Percentiles rank a stretch among this genome's conserved stretches.
Evolutionary conservation across 2,329 filamentous ascomycete genomes (phyloP).

Genomic region (Colletotrichum sp.): DNA sequence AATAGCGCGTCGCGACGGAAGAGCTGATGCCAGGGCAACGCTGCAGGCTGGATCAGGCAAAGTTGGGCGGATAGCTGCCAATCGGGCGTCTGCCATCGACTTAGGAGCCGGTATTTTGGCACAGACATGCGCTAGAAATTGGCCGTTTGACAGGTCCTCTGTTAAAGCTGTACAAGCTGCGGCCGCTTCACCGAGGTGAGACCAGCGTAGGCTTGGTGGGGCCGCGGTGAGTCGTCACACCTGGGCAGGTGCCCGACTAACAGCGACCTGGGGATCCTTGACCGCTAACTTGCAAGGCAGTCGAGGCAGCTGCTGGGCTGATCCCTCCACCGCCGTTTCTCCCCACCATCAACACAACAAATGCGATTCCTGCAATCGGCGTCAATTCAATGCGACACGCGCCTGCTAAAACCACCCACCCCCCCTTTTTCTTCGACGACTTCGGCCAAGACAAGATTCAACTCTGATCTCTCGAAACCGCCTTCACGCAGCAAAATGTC

Average conservation of each 20-base stretch:
- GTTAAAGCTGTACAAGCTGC: neutral
- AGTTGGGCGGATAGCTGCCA: neutral
- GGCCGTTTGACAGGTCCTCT: neutral
- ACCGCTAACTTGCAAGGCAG: neutral
- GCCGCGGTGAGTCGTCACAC: neutral
- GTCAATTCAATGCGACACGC: conserved; percentile 10
- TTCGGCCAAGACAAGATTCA: neutral
- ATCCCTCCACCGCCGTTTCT: conserved; percentile 19
- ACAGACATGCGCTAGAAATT: neutral
- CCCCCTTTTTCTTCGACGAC: neutral
- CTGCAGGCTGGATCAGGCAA: neutral
- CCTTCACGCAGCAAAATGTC: conserved; percentile 25
- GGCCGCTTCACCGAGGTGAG: neutral
- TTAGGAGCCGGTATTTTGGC: neutral
- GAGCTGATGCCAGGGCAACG: neutral
- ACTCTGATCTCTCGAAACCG: neutral
- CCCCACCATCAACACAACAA: conserved; percentile 21
- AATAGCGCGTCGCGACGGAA: neutral
- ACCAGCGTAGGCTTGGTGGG: neutral
- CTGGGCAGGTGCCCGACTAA: neutral
- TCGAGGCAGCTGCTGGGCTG: conserved; percentile 1
- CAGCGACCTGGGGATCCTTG: neutral
- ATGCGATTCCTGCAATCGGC: conserved; percentile 1
- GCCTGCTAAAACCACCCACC: neutral
- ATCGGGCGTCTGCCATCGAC: neutral